These are phyloP conservation scores for Chlorella vulgaris DNA, from an alignment of 139 green algal species.

Conservation along the genomic window DNA sequence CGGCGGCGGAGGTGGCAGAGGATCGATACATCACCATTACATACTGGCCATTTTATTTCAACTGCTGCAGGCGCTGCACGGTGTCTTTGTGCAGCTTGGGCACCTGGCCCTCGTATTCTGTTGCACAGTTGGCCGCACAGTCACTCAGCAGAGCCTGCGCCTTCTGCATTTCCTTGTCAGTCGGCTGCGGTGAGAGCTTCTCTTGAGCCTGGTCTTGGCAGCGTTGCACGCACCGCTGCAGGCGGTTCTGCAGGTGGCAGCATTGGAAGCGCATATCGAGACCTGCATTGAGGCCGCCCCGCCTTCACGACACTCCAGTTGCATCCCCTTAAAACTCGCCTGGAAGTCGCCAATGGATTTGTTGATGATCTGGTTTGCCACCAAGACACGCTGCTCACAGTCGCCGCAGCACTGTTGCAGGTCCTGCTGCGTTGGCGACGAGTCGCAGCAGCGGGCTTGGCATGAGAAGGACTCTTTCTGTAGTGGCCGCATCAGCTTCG, in stretches of 20 bases:
- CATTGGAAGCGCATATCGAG: neutral
- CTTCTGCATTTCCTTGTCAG: constrained; percentile 47
- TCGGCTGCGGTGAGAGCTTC: constrained; percentile 33
- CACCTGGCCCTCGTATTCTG: constrained; percentile 30
- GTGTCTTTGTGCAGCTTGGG: constrained; percentile 39
- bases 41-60: neutral
- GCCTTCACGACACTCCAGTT: too few species aligned
- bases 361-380: constrained; percentile 38
- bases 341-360: constrained; percentile 39
- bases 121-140: constrained; percentile 53
- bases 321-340: neutral
- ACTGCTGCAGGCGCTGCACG: constrained; percentile 25
- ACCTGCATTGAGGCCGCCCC: neutral
- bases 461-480: constrained; percentile 50
- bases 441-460: constrained; percentile 49
- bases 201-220: constrained; percentile 51
- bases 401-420: constrained; percentile 35
- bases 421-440: constrained; percentile 3
- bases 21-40: too few species aligned
- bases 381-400: constrained; percentile 36
- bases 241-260: constrained; percentile 15
- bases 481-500: constrained; percentile 34
- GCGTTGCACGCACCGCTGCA: constrained; percentile 47
- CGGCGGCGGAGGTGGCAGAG: too few species aligned
- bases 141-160: constrained; percentile 44